These are phyloP conservation scores for rapeseed (Brassica napus) DNA, from an alignment of 345 rosid species.

Conservation along the genomic window DNA sequence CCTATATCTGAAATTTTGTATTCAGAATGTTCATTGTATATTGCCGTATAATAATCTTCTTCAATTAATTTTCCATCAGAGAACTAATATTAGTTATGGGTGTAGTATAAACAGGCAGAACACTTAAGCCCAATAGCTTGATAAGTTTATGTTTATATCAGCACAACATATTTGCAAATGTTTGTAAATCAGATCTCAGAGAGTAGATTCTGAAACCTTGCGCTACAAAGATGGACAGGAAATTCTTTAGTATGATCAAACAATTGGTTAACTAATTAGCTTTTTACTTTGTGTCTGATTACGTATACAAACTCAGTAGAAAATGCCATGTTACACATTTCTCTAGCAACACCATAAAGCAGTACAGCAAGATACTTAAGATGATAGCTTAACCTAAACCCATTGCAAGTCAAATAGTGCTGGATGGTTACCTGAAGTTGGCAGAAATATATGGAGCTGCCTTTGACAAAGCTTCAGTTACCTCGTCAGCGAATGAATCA, in stretches of 20 bases:
- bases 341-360: conserved; percentile 5
- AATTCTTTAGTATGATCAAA: neutral
- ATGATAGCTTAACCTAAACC: conserved; percentile 13
- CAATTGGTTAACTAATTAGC: neutral
- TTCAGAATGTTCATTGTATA: neutral
- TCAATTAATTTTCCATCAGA: neutral
- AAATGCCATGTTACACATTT: neutral
- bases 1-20: neutral
- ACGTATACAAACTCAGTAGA: neutral
- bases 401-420: conserved; percentile 19
- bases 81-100: neutral
- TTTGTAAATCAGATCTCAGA: neutral
- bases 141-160: neutral
- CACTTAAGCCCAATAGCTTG: neutral
- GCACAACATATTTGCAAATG: neutral
- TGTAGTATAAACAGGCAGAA: neutral
- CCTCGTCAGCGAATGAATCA: conserved; percentile 46
- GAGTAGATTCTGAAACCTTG: neutral
- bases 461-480: conserved; percentile 63
- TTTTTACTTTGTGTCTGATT: neutral
- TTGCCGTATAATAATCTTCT: neutral
- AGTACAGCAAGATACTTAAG: conserved; percentile 1
- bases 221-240: neutral
- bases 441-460: conserved; percentile 68
- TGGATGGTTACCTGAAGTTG: conserved; percentile 57